Percentiles rank a stretch among this genome's conserved stretches.
Evolutionary conservation across 169 alveolate species (phyloP).

Genomic region (Eimeria tenella): DNA sequence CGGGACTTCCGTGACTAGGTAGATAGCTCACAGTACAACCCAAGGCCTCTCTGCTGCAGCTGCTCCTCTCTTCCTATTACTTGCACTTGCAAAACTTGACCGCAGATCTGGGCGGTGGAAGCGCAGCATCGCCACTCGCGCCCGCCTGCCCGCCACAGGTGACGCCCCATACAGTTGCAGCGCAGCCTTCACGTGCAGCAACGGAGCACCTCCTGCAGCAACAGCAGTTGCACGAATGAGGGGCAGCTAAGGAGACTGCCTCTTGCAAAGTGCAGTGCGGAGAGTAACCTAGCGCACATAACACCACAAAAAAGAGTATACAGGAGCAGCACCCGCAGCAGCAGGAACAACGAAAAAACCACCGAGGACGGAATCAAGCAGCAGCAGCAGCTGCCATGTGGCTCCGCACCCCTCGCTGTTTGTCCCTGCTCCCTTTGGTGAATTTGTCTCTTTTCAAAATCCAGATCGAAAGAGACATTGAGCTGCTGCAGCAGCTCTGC

Average conservation of each 20-base stretch:
- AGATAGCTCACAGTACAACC: conserved; percentile 55
- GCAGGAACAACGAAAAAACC: background rate
- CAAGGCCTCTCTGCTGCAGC: conserved; percentile 61
- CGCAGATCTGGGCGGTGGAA: conserved; percentile 90
- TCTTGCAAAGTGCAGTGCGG: background rate
- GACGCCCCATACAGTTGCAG: conserved; percentile 83
- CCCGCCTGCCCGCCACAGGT: conserved; percentile 88
- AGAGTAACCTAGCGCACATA: background rate
- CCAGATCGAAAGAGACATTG: conserved; percentile 66
- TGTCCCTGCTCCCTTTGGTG: conserved; percentile 57
- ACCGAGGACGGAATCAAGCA: background rate
- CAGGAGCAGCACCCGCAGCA: background rate
- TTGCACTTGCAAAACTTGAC: conserved; percentile 56
- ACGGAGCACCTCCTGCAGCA: conserved; percentile 80
- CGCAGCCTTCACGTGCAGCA: conserved; percentile 85
- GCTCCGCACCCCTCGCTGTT: conserved; percentile 36
- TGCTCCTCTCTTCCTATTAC: background rate
- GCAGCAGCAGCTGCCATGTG: background rate
- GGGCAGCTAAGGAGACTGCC: background rate
- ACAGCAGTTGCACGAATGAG: conserved; percentile 9
- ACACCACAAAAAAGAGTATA: background rate
- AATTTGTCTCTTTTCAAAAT: conserved; percentile 30
- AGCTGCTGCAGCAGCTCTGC: conserved; percentile 60
- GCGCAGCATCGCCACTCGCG: conserved; percentile 85
- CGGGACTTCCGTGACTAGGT: background rate